Evolutionary conservation across 2,329 filamentous ascomycete species (phyloP), one percentile per base, ranked within the genome.

Genomic region (Chaetomium strumarium): DNA sequence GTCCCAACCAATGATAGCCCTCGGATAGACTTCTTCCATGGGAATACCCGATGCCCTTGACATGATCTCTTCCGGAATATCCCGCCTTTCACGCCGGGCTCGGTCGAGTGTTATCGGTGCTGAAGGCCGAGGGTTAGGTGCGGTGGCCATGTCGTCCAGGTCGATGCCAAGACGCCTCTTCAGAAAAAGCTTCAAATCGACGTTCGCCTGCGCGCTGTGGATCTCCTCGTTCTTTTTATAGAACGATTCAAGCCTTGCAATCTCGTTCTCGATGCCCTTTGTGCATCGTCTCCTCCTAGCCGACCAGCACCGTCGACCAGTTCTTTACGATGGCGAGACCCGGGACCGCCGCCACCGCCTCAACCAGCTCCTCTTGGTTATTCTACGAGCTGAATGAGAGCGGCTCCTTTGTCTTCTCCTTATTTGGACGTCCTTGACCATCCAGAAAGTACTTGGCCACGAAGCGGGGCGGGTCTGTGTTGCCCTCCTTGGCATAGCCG

Each of bases 391-490:
- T 7, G 11, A 48, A 41, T 20, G 46, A 34, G 12, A 49, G 37
- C 11, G 50, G 40, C 2, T 43, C 34, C 12, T 45, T 46, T 7
- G 50, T 56, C 17, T 56, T 56, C 19, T 31, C 29, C 9, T 31
- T 37, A 30, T 53, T 41, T 5, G 53, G 53, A 2, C 12, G 30
- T 2, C 46, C 53, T 12, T 50, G 19, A 14, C 24, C 16, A 38
- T 56, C 37, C 6, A 56, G 39, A n/a, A 56, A 56, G 46, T 53
- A 53, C 37, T 53, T 56, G 13, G 41, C 44, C 17, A 55, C 34
- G 40, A 56, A 53, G 39, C 53, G 53, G 11, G 6, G 3, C 12
- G 49, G 42, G 10, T 49, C 38, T 17, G 17, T 4, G 30, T 36
- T 24, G 38, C 13, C 38, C n/a, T 49, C 46, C 13, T 29, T 30